Conservation (phyloP, 805 yeast species). For the Candida nanaspora region DNA sequence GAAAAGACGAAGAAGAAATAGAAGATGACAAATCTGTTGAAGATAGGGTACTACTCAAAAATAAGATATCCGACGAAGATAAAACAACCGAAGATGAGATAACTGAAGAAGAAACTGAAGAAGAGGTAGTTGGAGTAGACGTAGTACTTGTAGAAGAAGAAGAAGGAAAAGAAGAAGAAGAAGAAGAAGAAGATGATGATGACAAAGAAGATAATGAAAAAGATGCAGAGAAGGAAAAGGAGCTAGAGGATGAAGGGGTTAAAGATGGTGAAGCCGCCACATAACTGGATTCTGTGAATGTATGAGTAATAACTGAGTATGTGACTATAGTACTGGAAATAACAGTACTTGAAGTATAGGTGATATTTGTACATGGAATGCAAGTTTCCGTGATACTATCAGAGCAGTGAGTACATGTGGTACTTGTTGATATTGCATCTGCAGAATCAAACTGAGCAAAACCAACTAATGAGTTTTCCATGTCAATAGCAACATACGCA, state of each 20-base stretch:
- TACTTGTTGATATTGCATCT: conserved; percentile 10
- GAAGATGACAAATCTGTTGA: conserved; percentile 3
- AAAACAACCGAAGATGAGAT: not conserved
- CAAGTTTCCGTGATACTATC: conserved; percentile 7
- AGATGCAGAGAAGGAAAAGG: not conserved
- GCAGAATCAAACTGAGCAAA: conserved; percentile 39
- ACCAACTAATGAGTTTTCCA: conserved; percentile 49
- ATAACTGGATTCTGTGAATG: not conserved
- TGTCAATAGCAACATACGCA: conserved; percentile 59
- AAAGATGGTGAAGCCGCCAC: not conserved
- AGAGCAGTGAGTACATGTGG: conserved; percentile 6
- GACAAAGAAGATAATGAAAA: conserved; percentile 1
- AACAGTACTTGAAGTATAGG: conserved; percentile 8
- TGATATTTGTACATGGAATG: conserved; percentile 8
- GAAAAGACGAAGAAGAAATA: conserved; percentile 2
- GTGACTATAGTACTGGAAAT: conserved; percentile 1
- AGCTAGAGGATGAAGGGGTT: not conserved
- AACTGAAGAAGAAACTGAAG: not conserved
- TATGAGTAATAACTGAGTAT: not conserved
- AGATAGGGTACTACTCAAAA: conserved; percentile 1
- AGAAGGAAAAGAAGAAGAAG: conserved; percentile 1
- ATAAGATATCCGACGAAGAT: conserved; percentile 1
- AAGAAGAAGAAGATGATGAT: conserved; percentile 1
- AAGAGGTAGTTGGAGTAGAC: not conserved
- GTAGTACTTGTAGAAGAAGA: not conserved